Percentiles rank a stretch among this genome's conserved stretches.
Conservation (phyloP, 208 protist species). For the Strigomonas galati region DNA sequence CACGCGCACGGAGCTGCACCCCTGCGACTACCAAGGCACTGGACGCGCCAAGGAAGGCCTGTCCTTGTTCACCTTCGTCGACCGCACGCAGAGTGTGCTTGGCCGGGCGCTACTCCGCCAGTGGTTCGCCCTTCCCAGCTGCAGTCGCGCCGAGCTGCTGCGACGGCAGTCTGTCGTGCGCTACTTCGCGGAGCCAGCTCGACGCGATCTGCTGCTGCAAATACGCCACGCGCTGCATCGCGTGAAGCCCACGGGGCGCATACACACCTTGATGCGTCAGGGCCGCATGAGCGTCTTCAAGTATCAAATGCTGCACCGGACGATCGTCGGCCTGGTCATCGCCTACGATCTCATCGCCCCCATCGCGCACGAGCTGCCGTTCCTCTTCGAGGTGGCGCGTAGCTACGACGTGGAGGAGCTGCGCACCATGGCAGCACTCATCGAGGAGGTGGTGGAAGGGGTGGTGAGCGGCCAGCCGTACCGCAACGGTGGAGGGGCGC, state of each 20-base stretch:
- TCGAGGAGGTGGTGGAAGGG: conserved; percentile 22
- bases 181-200: conserved; percentile 50
- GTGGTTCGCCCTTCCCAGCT: conserved; percentile 70
- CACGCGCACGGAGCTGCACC: conserved; percentile 69
- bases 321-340: conserved; percentile 34
- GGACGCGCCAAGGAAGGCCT: conserved; percentile 78
- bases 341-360: conserved; percentile 39
- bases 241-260: conserved; percentile 37
- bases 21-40: conserved; percentile 68
- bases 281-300: conserved; percentile 45
- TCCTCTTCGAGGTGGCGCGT: conserved; percentile 34
- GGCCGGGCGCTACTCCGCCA: conserved; percentile 65
- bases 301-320: conserved; percentile 62
- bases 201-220: conserved; percentile 37
- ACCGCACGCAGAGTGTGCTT: conserved; percentile 41
- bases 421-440: conserved; percentile 23
- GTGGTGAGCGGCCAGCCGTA: not conserved
- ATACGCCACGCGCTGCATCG: conserved; percentile 50
- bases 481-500: not conserved
- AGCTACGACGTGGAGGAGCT: conserved; percentile 32
- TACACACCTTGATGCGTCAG: conserved; percentile 72
- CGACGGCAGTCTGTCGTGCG: conserved; percentile 55
- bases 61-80: conserved; percentile 67
- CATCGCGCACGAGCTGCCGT: conserved; percentile 38
- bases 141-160: conserved; percentile 47